Evolutionary conservation across 257 asterid genomes (phyloP).

Genomic region (Dorcoceras hygrometricum): DNA sequence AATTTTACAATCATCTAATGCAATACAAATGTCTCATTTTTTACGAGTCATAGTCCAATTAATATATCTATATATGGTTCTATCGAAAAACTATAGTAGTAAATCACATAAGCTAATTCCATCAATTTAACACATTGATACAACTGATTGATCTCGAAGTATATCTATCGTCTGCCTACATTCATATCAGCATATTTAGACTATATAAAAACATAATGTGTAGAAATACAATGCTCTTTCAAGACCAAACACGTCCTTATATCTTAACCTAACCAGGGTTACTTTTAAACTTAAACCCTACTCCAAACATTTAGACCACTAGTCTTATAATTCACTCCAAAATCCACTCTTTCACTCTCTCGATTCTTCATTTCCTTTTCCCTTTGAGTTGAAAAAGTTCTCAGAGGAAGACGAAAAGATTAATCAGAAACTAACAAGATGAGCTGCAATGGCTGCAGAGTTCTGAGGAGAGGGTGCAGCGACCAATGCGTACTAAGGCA

Average conservation of each 20-base stretch:
- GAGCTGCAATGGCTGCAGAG: constrained; percentile 98
- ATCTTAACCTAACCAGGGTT: constrained; percentile 37
- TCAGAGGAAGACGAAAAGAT: background rate
- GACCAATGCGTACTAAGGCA: constrained; percentile 63
- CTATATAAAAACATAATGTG: too few species aligned
- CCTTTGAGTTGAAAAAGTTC: constrained; percentile 14
- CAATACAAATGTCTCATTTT: too few species aligned
- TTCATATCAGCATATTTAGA: too few species aligned
- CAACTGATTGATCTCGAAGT: too few species aligned
- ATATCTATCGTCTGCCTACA: too few species aligned
- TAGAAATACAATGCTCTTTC: too few species aligned
- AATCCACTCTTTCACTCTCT: constrained; percentile 8
- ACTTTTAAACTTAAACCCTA: constrained; percentile 17
- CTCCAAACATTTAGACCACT: background rate
- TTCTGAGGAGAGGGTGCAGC: constrained; percentile 73
- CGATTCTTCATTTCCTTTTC: constrained; percentile 23
- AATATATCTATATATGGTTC: too few species aligned
- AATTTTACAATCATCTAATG: too few species aligned
- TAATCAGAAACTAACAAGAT: constrained; percentile 26
- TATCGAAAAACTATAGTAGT: too few species aligned
- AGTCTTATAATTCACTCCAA: background rate
- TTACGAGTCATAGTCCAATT: too few species aligned
- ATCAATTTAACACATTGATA: too few species aligned
- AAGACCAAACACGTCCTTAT: constrained; percentile 34
- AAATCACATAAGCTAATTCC: too few species aligned